Base-by-base conservation (phyloP, 208 protist genomes). In the Vickermania ingenoplastis region DNA sequence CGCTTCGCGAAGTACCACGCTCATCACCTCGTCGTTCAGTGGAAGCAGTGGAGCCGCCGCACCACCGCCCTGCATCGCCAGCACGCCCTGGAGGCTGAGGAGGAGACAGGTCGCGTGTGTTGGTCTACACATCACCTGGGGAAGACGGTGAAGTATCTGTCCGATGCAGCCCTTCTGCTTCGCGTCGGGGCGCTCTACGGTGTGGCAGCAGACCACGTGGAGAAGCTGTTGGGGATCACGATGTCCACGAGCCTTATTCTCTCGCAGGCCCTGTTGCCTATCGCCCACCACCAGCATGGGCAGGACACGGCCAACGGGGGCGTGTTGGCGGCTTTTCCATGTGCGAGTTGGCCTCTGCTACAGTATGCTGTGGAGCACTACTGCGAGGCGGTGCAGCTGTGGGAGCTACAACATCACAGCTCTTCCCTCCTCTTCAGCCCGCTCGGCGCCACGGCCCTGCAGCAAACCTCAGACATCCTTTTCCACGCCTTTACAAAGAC, bases 301-400 rank as follows among this genome's bases (percentile, higher is more conserved):
- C 51, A 23, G 30, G 23, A 36, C n/a, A 4, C 4, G 3, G 23
- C 4, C 4, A n/a, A n/a, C n/a, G n/a, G n/a, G n/a, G n/a, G n/a
- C n/a, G n/a, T n/a, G n/a, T n/a, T n/a, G n/a, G n/a, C n/a, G n/a
- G 59, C 29, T 17, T 3, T 21, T 57, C 3, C 59, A 53, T 13
- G 4, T 26, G 22, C 52, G 2, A 31, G 73, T 29, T 68, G 67
- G 24, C 60, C 72, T 49, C 79, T 71, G 23, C 59, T 92, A 1
- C 77, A 84, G 45, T 89, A 79, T 69, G 76, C 79, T 17, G 54
- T 80, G 1, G 69, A 83, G 31, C 86, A 92, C 61, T 92, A 79
- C 60, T 69, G 58, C 0, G 69, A 69, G 0, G 86, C 71, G 45
- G 75, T 86, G 49, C 63, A 48, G 25, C 48, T 55, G 28, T 92